Evolutionary conservation across 768 basidiomycete genomes (phyloP).

Genomic region (Rhizopogon vulgaris): DNA sequence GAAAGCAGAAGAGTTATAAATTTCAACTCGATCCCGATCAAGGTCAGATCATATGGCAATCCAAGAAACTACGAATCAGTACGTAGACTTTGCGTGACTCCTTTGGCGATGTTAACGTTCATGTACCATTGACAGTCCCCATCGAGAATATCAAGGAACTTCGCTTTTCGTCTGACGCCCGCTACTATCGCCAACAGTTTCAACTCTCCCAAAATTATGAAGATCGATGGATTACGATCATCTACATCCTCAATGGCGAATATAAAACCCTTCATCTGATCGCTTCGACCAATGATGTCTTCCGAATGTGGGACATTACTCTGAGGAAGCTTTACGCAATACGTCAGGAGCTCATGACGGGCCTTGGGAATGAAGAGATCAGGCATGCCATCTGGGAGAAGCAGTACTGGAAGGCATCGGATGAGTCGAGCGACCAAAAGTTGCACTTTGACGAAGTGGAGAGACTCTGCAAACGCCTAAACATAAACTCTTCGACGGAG

Average conservation of each 20-base stretch:
- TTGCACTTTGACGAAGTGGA: slow-evolving; percentile 70
- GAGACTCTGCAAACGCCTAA: slow-evolving; percentile 63
- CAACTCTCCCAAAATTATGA: slow-evolving; percentile 56
- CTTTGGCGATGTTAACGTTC: neutral
- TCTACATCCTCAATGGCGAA: slow-evolving; percentile 68
- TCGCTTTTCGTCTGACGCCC: slow-evolving; percentile 63
- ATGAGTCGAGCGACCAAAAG: slow-evolving; percentile 53
- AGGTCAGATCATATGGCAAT: slow-evolving; percentile 75
- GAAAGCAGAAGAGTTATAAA: slow-evolving; percentile 63
- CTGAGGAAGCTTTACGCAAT: slow-evolving; percentile 58
- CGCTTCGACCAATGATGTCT: slow-evolving; percentile 58
- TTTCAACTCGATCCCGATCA: slow-evolving; percentile 76
- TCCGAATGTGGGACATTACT: slow-evolving; percentile 57
- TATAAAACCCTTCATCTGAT: slow-evolving; percentile 88
- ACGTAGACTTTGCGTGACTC: slow-evolving; percentile 20
- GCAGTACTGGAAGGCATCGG: slow-evolving; percentile 76
- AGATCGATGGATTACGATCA: slow-evolving; percentile 77
- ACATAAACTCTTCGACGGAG: slow-evolving; percentile 49
- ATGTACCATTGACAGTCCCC: slow-evolving; percentile 45
- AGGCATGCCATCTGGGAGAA: slow-evolving; percentile 71
- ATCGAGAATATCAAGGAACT: slow-evolving; percentile 87
- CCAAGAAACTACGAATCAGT: slow-evolving; percentile 64
- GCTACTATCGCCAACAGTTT: slow-evolving; percentile 67
- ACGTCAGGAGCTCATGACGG: slow-evolving; percentile 65
- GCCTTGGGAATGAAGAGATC: slow-evolving; percentile 55